These are phyloP conservation scores for Fusarium buharicum DNA, from an alignment of 2,329 filamentous ascomycete species.

Conservation along the genomic window DNA sequence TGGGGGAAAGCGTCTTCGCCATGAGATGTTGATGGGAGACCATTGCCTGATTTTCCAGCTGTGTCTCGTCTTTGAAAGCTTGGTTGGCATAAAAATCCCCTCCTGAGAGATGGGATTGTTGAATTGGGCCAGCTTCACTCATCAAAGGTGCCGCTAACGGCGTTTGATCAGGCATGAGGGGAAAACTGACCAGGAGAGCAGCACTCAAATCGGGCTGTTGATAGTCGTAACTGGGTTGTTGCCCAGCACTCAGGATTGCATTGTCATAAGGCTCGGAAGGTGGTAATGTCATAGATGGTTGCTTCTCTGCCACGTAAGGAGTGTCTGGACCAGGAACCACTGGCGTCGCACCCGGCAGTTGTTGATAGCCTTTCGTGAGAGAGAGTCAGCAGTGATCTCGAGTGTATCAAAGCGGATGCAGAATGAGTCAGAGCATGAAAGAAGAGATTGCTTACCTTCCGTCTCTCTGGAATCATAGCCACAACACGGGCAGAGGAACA, in stretches of 20 bases:
- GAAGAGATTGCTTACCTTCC: constrained; percentile 47
- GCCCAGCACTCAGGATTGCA: constrained; percentile 24
- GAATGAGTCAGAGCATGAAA: background rate
- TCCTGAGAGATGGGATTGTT: constrained; percentile 31
- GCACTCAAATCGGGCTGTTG: constrained; percentile 33
- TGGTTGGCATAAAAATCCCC: constrained; percentile 38
- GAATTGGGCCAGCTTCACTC: constrained; percentile 19
- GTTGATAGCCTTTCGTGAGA: constrained; percentile 49
- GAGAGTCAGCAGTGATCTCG: constrained; percentile 23
- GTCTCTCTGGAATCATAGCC: constrained; percentile 42
- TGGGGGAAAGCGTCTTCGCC: constrained; percentile 29
- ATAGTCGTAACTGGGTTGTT: constrained; percentile 29
- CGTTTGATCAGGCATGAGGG: constrained; percentile 35
- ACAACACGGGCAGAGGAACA: constrained; percentile 50
- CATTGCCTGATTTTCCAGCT: constrained; percentile 29
- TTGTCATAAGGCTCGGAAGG: constrained; percentile 34
- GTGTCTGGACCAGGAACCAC: constrained; percentile 46
- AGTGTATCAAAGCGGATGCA: background rate
- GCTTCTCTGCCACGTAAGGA: constrained; percentile 49
- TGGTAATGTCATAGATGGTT: constrained; percentile 39
- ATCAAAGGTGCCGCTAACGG: constrained; percentile 31
- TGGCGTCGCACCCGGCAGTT: constrained; percentile 42
- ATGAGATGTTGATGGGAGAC: constrained; percentile 32
- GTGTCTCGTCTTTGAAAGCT: constrained; percentile 37
- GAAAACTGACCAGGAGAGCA: constrained; percentile 39